These are phyloP conservation scores for Ramaria rubella DNA, from an alignment of 768 basidiomycete species.

Conservation along the genomic window DNA sequence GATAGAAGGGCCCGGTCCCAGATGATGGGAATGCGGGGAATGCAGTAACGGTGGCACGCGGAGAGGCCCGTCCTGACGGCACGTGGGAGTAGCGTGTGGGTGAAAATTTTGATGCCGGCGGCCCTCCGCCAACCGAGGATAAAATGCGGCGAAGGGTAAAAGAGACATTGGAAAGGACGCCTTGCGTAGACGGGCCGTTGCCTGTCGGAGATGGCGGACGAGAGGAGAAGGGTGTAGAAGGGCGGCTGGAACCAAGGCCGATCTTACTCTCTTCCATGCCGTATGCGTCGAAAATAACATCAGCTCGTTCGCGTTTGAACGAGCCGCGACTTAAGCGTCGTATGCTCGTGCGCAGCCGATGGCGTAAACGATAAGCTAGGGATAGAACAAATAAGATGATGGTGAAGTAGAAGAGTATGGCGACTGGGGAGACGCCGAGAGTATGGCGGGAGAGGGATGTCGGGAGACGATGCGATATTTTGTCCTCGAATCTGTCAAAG, in stretches of 20 bases:
- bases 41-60: neutral
- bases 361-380: constrained; percentile 51
- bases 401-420: constrained; percentile 50
- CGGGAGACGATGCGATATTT: constrained; percentile 61
- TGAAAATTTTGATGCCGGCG: neutral
- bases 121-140: neutral
- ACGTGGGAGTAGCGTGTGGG: neutral
- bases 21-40: neutral
- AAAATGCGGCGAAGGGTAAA: neutral
- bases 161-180: neutral
- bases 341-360: constrained; percentile 40
- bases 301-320: constrained; percentile 23
- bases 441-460: constrained; percentile 52
- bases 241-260: neutral
- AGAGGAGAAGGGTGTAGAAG: neutral
- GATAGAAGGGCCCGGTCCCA: neutral
- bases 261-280: constrained; percentile 8
- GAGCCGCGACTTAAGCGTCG: constrained; percentile 39
- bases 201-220: constrained; percentile 6
- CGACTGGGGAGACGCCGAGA: constrained; percentile 65
- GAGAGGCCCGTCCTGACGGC: neutral
- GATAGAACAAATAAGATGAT: constrained; percentile 37
- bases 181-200: neutral
- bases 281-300: constrained; percentile 7
- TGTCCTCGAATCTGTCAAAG: constrained; percentile 55